Conservation (phyloP, 495 filamentous ascomycete species). For the Penicillium crystallinum region DNA sequence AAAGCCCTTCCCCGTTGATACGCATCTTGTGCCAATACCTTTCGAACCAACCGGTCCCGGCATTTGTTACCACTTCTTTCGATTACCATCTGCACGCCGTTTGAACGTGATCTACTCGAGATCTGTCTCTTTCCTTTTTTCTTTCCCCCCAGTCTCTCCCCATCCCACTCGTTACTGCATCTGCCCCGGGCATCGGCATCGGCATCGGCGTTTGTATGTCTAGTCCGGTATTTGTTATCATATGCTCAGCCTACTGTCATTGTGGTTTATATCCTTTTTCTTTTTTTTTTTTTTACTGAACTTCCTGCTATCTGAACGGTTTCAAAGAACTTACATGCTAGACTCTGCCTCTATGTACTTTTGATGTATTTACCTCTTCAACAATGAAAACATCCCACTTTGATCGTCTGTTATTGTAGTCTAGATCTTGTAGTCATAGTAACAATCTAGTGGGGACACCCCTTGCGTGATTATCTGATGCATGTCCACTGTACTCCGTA, state of each 20-base stretch:
- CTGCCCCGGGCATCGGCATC: not conserved
- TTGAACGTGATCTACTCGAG: not conserved
- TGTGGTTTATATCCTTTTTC: not conserved
- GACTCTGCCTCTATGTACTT: not conserved
- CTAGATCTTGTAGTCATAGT: not conserved
- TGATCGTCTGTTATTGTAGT: not conserved
- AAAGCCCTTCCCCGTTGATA: constrained; percentile 19
- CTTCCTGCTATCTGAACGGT: not conserved
- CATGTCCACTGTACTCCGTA: too few relatives aligned
- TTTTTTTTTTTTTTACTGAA: not conserved
- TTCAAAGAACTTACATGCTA: not conserved
- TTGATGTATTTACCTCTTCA: not conserved
- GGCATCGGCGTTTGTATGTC: constrained; percentile 13
- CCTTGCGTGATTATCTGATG: not conserved
- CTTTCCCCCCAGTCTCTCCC: not conserved
- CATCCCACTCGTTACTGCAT: constrained; percentile 14
- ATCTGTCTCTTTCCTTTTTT: not conserved
- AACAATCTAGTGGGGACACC: not conserved
- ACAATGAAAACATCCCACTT: not conserved
- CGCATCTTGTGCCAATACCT: constrained; percentile 21
- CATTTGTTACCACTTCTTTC: not conserved
- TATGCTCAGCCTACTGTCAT: not conserved
- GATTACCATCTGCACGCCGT: constrained; percentile 1
- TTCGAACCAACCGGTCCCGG: not conserved
- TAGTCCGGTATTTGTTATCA: not conserved